Conservation (phyloP, 441 rosid genomes). For the Oxalis stricta region DNA sequence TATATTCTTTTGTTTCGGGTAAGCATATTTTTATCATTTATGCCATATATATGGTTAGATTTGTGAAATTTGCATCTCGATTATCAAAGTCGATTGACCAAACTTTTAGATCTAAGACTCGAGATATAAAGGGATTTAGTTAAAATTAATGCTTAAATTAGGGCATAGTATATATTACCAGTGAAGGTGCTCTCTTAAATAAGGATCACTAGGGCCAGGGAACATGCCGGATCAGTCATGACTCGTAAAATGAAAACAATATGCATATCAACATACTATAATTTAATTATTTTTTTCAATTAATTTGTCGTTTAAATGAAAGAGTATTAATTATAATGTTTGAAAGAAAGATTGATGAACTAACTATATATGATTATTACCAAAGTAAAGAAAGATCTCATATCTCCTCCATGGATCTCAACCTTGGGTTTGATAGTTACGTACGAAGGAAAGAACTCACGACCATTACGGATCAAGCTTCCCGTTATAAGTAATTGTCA, state of each 20-base stretch:
- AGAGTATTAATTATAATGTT: too few relatives aligned
- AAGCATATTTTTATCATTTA: too few relatives aligned
- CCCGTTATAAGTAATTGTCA: constrained; percentile 35
- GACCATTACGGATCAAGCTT: constrained; percentile 51
- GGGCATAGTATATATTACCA: too few relatives aligned
- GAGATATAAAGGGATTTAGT: too few relatives aligned
- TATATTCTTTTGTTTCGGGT: too few relatives aligned
- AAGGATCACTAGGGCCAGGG: constrained; percentile 76
- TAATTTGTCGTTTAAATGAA: too few relatives aligned
- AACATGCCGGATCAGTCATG: constrained; percentile 63
- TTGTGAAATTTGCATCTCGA: too few relatives aligned
- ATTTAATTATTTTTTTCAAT: too few relatives aligned
- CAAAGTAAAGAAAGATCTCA: constrained; percentile 67
- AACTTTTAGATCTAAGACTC: too few relatives aligned
- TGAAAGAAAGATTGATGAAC: not conserved
- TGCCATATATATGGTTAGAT: too few relatives aligned
- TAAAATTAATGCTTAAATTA: too few relatives aligned
- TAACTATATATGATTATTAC: constrained; percentile 12
- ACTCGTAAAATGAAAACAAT: constrained; percentile 16
- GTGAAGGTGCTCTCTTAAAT: constrained; percentile 50
- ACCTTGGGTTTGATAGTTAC: constrained; percentile 49
- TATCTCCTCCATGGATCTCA: constrained; percentile 50
- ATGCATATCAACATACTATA: not conserved
- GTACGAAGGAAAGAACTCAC: constrained; percentile 45
- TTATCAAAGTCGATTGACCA: too few relatives aligned